Evolutionary conservation across 306 rosid genomes (phyloP).

Genomic region (Crotalaria pallida): DNA sequence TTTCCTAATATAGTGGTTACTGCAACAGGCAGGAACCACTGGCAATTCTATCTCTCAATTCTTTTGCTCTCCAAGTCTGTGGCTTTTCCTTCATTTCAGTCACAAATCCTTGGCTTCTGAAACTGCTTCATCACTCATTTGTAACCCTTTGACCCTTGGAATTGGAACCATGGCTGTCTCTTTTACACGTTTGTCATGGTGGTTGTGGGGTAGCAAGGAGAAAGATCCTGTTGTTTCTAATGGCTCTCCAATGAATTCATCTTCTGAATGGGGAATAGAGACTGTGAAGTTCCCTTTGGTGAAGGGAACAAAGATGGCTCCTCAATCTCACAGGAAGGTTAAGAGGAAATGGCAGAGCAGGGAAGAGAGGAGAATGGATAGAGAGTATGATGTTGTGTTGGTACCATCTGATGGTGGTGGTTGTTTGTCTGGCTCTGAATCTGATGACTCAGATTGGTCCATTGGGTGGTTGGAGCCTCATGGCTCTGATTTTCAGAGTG

Average conservation of each 20-base stretch:
- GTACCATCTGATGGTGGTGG: constrained; percentile 75
- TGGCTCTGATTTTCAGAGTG: constrained; percentile 67
- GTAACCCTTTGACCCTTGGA: constrained; percentile 6
- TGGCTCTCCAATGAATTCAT: constrained; percentile 45
- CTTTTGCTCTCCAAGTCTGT: constrained; percentile 25
- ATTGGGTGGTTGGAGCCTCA: constrained; percentile 96
- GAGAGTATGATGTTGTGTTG: constrained; percentile 74
- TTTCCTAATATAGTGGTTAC: constrained; percentile 56
- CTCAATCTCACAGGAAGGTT: constrained; percentile 48
- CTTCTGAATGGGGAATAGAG: constrained; percentile 58
- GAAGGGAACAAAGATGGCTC: constrained; percentile 49
- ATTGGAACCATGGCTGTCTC: constrained; percentile 62
- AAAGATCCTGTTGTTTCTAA: constrained; percentile 45
- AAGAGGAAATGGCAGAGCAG: constrained; percentile 68
- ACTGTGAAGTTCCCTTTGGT: constrained; percentile 48
- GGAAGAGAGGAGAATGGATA: constrained; percentile 63
- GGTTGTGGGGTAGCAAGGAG: constrained; percentile 77
- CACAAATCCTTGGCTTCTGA: constrained; percentile 16
- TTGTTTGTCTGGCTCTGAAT: constrained; percentile 62
- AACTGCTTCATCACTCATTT: constrained; percentile 16
- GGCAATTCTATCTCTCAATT: constrained; percentile 26
- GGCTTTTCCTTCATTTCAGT: constrained; percentile 19
- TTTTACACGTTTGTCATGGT: constrained; percentile 61
- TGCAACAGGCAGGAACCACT: constrained; percentile 73
- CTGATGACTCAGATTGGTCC: constrained; percentile 84